A percentile compares a stretch with the other conserved stretches of the same genome.
phyloP scores from a whole-genome alignment of 2,329 filamentous ascomycete genomes.

The Coleophoma cylindrospora region DNA sequence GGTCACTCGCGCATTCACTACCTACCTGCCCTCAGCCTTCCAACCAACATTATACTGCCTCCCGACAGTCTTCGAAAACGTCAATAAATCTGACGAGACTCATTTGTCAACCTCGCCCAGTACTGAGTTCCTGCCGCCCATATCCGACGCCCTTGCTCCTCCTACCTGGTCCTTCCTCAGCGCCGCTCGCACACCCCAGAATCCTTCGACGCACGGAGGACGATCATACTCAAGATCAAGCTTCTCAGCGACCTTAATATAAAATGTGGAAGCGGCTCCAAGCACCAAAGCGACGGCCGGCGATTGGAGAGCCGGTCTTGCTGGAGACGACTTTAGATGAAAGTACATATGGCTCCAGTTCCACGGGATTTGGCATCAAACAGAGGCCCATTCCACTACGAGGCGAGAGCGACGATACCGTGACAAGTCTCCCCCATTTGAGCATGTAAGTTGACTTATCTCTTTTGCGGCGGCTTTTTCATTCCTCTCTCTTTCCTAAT shows the following conservation, averaged over 20 bases:
- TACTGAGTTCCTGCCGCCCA: too few relatives aligned
- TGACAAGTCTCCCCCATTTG: conserved; percentile 11
- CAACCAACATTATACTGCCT: too few relatives aligned
- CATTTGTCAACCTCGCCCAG: too few relatives aligned
- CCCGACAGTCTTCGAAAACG: too few relatives aligned
- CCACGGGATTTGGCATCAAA: conserved; percentile 27
- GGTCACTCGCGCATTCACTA: too few relatives aligned
- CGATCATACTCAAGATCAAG: conserved; percentile 13
- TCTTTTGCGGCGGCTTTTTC: background rate
- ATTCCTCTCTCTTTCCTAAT: background rate
- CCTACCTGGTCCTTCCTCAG: too few relatives aligned
- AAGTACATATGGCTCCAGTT: conserved; percentile 31
- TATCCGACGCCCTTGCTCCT: too few relatives aligned
- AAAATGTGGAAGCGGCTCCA: conserved; percentile 53
- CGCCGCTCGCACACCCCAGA: too few relatives aligned
- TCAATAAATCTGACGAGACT: too few relatives aligned
- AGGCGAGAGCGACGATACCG: conserved; percentile 19
- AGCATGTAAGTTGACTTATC: conserved; percentile 15
- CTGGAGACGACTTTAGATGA: conserved; percentile 39
- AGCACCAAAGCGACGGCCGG: conserved; percentile 30
- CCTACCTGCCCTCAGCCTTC: too few relatives aligned
- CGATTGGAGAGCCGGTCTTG: conserved; percentile 38
- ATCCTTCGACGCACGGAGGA: conserved; percentile 6
- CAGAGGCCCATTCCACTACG: conserved; percentile 12
- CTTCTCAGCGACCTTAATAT: conserved; percentile 1